These are phyloP conservation scores for Boletus patriciae DNA, from an alignment of 768 basidiomycete species.

Conservation along the genomic window DNA sequence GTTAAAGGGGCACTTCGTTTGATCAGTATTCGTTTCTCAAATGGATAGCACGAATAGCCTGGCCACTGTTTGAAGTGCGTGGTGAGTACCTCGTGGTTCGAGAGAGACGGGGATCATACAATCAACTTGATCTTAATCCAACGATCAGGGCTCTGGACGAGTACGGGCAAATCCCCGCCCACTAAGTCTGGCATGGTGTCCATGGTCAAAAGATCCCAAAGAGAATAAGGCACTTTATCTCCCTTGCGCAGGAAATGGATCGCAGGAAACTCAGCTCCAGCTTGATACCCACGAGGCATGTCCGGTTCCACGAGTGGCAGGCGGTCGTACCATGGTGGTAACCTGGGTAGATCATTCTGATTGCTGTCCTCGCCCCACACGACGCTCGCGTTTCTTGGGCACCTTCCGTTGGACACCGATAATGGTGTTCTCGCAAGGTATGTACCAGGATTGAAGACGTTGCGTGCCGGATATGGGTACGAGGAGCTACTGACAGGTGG, in stretches of 20 bases:
- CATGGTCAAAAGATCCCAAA: slow-evolving; percentile 24
- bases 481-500: slow-evolving; percentile 20
- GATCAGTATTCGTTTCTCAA: slow-evolving; percentile 40
- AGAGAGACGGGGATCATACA: slow-evolving; percentile 24
- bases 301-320: slow-evolving; percentile 26
- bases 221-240: slow-evolving; percentile 27
- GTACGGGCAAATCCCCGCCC: slow-evolving; percentile 20
- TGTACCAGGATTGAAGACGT: slow-evolving; percentile 26
- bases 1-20: slow-evolving; percentile 33
- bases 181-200: slow-evolving; percentile 27
- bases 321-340: slow-evolving; percentile 7
- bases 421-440: slow-evolving; percentile 12
- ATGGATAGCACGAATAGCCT: slow-evolving; percentile 41
- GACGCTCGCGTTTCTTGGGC: background rate
- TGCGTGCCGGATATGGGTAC: slow-evolving; percentile 34
- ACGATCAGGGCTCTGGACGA: slow-evolving; percentile 23
- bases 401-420: slow-evolving; percentile 9
- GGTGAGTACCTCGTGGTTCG: background rate
- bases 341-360: background rate
- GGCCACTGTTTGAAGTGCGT: slow-evolving; percentile 41
- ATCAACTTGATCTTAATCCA: slow-evolving; percentile 37
- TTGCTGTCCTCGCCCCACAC: background rate
- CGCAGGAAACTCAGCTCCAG: slow-evolving; percentile 19
- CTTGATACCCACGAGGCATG: slow-evolving; percentile 9
- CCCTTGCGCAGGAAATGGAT: slow-evolving; percentile 35